Evolutionary conservation across 2,329 filamentous ascomycete genomes (phyloP).

Genomic region (Bipolaris gigantea): DNA sequence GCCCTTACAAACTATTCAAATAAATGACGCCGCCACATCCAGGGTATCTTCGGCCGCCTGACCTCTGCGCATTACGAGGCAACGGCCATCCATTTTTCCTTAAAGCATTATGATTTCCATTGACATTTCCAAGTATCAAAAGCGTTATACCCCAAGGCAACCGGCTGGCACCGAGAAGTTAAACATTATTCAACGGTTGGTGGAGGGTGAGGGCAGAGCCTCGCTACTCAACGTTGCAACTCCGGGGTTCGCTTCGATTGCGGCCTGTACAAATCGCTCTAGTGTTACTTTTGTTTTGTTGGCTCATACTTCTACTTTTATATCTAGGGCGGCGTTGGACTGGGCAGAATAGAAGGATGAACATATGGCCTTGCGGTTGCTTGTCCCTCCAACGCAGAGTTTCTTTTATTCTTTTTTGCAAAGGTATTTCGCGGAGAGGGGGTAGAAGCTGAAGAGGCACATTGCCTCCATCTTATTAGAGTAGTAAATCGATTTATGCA

Average conservation of each 20-base stretch:
- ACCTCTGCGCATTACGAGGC: background rate
- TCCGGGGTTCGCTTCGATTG: conserved; percentile 1
- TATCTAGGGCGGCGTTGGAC: conserved; percentile 2
- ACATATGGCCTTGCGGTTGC: conserved; percentile 4
- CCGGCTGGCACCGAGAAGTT: conserved; percentile 21
- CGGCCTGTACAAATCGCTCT: conserved; percentile 9
- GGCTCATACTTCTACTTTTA: background rate
- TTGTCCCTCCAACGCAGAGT: background rate
- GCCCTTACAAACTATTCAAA: background rate
- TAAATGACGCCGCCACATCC: background rate
- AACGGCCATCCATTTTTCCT: conserved; percentile 5
- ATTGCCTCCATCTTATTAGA: conserved; percentile 1
- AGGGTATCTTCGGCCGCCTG: background rate
- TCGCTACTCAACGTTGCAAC: conserved; percentile 9
- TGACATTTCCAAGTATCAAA: conserved; percentile 10
- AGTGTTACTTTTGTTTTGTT: conserved; percentile 1
- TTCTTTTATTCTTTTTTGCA: background rate
- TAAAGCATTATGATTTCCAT: conserved; percentile 8
- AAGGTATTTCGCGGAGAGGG: background rate
- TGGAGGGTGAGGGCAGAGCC: conserved; percentile 9
- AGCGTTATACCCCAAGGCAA: conserved; percentile 23
- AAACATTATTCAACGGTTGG: conserved; percentile 12
- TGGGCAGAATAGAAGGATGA: background rate
- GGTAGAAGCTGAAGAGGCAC: background rate
- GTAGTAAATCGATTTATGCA: conserved; percentile 7